Evolutionary conservation across 2,329 filamentous ascomycete genomes (phyloP).

Genomic region (Pseudocercospora crystallina): DNA sequence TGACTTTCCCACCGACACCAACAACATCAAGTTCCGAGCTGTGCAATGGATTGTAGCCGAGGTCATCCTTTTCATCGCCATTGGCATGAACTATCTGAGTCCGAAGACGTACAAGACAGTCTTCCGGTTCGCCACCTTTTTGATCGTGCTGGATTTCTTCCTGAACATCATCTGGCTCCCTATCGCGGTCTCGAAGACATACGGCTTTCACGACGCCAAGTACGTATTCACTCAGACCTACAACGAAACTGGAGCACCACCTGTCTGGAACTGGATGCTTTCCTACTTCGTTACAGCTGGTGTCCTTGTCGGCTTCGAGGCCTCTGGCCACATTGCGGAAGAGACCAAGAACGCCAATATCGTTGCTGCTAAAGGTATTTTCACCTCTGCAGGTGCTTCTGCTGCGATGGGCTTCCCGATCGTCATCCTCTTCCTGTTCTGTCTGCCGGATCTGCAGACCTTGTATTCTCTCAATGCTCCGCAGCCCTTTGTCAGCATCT

Average conservation of each 20-base stretch:
- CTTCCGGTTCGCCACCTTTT: constrained; percentile 51
- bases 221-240: constrained; percentile 63
- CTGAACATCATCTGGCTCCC: constrained; percentile 63
- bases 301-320: constrained; percentile 62
- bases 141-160: constrained; percentile 59
- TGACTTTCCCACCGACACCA: constrained; percentile 54
- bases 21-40: constrained; percentile 58
- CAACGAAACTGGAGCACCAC: constrained; percentile 50
- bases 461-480: constrained; percentile 56
- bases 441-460: constrained; percentile 53
- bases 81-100: constrained; percentile 41
- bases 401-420: constrained; percentile 56
- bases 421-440: constrained; percentile 62
- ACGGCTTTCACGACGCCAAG: constrained; percentile 58
- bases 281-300: constrained; percentile 62
- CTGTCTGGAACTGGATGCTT: constrained; percentile 64
- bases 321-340: constrained; percentile 61
- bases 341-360: constrained; percentile 60
- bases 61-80: constrained; percentile 42
- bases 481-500: constrained; percentile 60
- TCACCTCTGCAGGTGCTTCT: constrained; percentile 60
- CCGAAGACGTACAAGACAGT: constrained; percentile 48
- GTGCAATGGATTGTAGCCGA: constrained; percentile 61
- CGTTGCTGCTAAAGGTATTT: constrained; percentile 59
- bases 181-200: constrained; percentile 55